Conservation (phyloP, 225 moss, liverwort and hornwort species). For the Antitrichia curtipendula region DNA sequence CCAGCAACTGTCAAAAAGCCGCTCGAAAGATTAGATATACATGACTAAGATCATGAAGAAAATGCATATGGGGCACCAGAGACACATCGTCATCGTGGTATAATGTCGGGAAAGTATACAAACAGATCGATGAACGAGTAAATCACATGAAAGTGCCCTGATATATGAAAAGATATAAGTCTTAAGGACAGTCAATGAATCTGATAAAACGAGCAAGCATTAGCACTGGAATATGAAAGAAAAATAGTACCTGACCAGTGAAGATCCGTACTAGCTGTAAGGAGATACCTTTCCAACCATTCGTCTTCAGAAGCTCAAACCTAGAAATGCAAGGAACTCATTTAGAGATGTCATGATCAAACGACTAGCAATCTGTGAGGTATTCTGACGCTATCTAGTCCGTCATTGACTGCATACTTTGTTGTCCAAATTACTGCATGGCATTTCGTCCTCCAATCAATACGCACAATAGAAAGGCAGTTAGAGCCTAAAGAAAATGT, state of each 20-base stretch:
- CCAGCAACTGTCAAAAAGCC: constrained; percentile 37
- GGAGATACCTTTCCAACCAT: constrained; percentile 68
- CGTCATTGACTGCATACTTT: neutral
- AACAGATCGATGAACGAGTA: neutral
- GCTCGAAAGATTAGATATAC: neutral
- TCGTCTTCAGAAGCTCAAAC: constrained; percentile 71
- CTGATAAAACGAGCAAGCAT: neutral
- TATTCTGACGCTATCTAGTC: neutral
- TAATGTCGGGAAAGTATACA: neutral
- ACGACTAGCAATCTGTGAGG: neutral
- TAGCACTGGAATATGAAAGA: neutral
- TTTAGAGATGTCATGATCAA: neutral
- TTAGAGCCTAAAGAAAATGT: neutral
- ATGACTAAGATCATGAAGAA: neutral
- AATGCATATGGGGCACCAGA: neutral
- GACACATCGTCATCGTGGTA: neutral
- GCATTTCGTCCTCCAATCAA: neutral
- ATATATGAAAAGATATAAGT: neutral
- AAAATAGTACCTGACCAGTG: constrained; percentile 47
- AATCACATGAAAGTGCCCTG: neutral
- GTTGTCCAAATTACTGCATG: neutral
- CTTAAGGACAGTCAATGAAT: neutral
- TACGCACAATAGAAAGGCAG: neutral
- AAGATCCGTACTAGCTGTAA: constrained; percentile 55
- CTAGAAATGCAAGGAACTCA: constrained; percentile 12